These are phyloP conservation scores for Fusarium transvaalense DNA, from an alignment of 2,329 filamentous ascomycete species.

Conservation along the genomic window DNA sequence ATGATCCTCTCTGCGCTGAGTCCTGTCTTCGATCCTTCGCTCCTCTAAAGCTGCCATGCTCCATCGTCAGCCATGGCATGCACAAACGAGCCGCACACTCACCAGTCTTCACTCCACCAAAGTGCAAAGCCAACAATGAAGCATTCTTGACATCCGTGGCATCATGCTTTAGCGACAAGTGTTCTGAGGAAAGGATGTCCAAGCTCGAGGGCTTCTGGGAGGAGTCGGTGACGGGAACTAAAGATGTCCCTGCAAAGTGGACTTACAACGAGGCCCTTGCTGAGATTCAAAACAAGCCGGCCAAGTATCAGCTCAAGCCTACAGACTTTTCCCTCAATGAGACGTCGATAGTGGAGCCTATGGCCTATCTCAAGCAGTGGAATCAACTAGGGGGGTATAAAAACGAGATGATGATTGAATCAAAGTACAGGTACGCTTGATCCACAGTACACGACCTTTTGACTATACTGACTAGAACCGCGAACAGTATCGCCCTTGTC, in stretches of 20 bases:
- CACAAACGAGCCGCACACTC: constrained; percentile 4
- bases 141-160: constrained; percentile 13
- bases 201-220: constrained; percentile 20
- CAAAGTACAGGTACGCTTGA: constrained; percentile 8
- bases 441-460: fast-evolving
- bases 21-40: constrained; percentile 16
- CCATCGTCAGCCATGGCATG: not conserved
- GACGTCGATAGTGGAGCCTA: not conserved
- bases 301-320: not conserved
- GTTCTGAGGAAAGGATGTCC: not conserved
- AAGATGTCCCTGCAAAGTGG: constrained; percentile 10
- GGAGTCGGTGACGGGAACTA: constrained; percentile 7
- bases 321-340: constrained; percentile 8
- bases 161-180: constrained; percentile 4
- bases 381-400: constrained; percentile 11
- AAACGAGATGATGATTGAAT: constrained; percentile 16
- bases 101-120: not conserved
- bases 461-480: not conserved
- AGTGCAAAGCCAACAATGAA: constrained; percentile 9
- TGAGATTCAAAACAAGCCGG: constrained; percentile 1
- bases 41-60: not conserved
- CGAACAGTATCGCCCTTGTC: constrained; percentile 2
- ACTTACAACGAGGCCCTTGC: constrained; percentile 7
- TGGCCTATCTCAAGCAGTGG: constrained; percentile 3
- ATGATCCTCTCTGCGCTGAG: constrained; percentile 20